Percentiles rank a stretch among this genome's conserved stretches.
These are phyloP conservation scores for Candida easanensis DNA, from an alignment of 805 yeast species.

Conservation along the genomic window DNA sequence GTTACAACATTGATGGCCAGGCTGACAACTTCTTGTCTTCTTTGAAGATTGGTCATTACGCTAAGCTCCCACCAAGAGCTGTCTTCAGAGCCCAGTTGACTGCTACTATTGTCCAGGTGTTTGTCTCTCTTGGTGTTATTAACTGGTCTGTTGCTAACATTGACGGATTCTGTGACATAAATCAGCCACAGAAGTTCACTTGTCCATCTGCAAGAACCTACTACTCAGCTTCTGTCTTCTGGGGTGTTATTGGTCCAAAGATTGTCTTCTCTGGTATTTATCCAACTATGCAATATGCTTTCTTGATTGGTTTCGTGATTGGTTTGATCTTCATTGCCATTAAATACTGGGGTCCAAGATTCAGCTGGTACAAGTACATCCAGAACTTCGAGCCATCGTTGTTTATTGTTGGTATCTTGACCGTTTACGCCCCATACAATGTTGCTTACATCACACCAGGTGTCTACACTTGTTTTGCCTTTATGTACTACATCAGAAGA, in stretches of 20 bases:
- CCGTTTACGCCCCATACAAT: constrained; percentile 47
- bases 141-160: constrained; percentile 35
- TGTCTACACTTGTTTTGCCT: constrained; percentile 33
- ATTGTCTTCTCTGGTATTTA: constrained; percentile 57
- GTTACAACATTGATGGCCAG: constrained; percentile 60
- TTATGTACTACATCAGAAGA: constrained; percentile 42
- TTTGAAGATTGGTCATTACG: constrained; percentile 42
- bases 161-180: constrained; percentile 33
- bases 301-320: constrained; percentile 49
- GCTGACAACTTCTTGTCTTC: constrained; percentile 60
- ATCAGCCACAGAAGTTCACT: constrained; percentile 38
- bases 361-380: constrained; percentile 10
- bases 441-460: constrained; percentile 34
- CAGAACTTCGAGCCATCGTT: constrained; percentile 44
- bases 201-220: constrained; percentile 40
- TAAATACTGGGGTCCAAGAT: constrained; percentile 23
- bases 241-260: constrained; percentile 56
- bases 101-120: constrained; percentile 30
- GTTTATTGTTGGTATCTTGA: constrained; percentile 48
- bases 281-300: constrained; percentile 62
- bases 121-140: constrained; percentile 31
- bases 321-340: constrained; percentile 31
- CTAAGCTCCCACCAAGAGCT: constrained; percentile 57
- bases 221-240: constrained; percentile 40
- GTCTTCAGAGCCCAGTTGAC: constrained; percentile 46